These are phyloP conservation scores for Monilinia polystroma DNA, from an alignment of 2,329 filamentous ascomycete species.

Conservation along the genomic window DNA sequence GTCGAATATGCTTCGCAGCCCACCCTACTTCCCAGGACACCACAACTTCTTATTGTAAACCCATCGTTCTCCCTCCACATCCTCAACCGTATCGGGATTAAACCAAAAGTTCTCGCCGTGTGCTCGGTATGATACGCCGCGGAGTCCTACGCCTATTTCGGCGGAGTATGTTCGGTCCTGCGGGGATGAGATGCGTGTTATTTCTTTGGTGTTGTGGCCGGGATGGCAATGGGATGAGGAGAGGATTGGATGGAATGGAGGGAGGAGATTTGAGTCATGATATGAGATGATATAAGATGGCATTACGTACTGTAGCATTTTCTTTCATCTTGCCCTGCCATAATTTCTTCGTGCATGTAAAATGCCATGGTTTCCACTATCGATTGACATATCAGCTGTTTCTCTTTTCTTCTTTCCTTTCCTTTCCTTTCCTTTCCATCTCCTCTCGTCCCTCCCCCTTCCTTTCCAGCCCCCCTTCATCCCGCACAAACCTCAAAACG, in stretches of 20 bases:
- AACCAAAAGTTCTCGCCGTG: constrained; percentile 28
- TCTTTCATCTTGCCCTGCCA: constrained; percentile 15
- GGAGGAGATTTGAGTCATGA: too few species aligned
- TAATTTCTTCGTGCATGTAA: constrained; percentile 17
- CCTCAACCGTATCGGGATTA: constrained; percentile 25
- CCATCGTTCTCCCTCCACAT: constrained; percentile 27
- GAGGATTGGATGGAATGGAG: too few species aligned
- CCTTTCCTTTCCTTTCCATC: background rate
- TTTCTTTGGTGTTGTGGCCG: background rate
- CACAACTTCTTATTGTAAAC: constrained; percentile 26
- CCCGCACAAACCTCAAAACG: background rate
- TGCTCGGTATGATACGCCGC: constrained; percentile 26
- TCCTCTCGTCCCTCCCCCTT: background rate
- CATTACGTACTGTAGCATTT: background rate
- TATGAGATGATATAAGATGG: too few species aligned
- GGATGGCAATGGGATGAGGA: background rate
- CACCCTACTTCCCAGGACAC: constrained; percentile 20
- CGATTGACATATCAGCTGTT: background rate
- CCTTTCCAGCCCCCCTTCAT: too few species aligned
- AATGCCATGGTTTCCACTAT: constrained; percentile 22
- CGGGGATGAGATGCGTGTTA: background rate
- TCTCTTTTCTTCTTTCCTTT: background rate
- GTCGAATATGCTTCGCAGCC: too few species aligned
- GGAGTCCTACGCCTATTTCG: constrained; percentile 26
- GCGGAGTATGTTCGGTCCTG: constrained; percentile 24